Base-by-base conservation (phyloP, 208 protist genomes). In the Trypanosoma vivax region DNA sequence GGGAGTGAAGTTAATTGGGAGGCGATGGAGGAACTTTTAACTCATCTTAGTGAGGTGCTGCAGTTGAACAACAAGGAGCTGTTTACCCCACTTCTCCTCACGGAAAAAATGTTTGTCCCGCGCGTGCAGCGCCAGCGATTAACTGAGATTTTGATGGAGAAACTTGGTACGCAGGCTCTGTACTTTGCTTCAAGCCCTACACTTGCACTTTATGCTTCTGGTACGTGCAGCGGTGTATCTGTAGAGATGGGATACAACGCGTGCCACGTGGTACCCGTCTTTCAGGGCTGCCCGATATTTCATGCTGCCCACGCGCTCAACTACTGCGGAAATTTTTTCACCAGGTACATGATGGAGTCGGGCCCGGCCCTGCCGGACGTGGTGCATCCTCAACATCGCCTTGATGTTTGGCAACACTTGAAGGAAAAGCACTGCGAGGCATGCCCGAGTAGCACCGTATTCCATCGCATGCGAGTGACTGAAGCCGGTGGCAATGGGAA, bases 221-320 rank as follows among this genome's bases (percentile, higher is more conserved):
- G 92, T 1, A 54, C 86, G 13, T 75, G 84, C 69, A 95, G 76
- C 18, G 92, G 92, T 31, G 53, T 95, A 13, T 79, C 88, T 2
- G 75, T 99, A 7, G 96, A 99, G 53, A 82, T 95, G 51, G 97
- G 98, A 29, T 85, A 99, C 76, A 92, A 96, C 60, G 95, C 97
- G 23, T 93, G 96, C 62, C 96, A 99, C 77, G 96, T 96, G 16
- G 94, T 98, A 28, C 98, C 98, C 52, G 96, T 99, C 56, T 99
- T 98, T 77, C 97, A 99, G 73, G 95, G 96, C 41, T 88, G 92
- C 35, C 76, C 88, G 3, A 76, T 97, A 21, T 94, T 95, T 60
- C 92, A 98, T 66, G 83, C 91, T n/a, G 92, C 81, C 10, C 72
- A 85, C 45, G 68, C 73, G 41, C 50, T 96, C 4, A 65, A 87